Evolutionary conservation across 2,329 filamentous ascomycete genomes (phyloP), one percentile per base, ranked within the genome.

Genomic region (Aspergillus candidus): DNA sequence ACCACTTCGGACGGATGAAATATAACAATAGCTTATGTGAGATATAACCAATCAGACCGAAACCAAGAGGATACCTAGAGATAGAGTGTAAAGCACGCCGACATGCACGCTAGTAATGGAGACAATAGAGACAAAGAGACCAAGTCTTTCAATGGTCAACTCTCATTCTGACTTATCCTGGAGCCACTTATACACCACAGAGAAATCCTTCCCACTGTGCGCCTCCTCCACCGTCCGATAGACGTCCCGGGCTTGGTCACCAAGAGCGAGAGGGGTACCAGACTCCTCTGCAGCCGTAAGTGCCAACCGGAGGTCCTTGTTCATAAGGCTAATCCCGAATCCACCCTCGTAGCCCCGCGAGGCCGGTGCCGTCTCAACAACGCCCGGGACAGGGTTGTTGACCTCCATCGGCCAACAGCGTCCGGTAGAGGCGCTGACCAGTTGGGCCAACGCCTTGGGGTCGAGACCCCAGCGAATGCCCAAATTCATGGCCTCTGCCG

Each of bases 361-460:
- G 0, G 89, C 85, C 0, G 91, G 89, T 2, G 88, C 79, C 1
- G 77, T 79, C 48, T 84, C 81, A 15, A 91, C 76, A 0, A 96
- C 89, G 11, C 89, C 90, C 10, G 82, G 82, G 3, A 97, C 89
- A 0, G 93, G 93, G 62, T 97, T 97, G 70, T 98, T 98, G 50
- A 94, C 74, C 69, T 96, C 90, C 58, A 84, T 93, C 1, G 91
- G 89, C 93, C 93, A 98, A 75, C 90, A 97, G 53, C 77, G 80
- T n/a, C 93, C 93, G 0, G 91, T 96, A 56, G 88, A 93, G 3
- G 86, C 85, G 63, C 96, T 97, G 72, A 98, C 88, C 67, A 98
- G 82, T 40, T 83, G 82, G 0, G 88, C 86, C 2, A 98, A 76
- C 6, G 81, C 82, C 47, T 77, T 79, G 1, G 79, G 73, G 44